Conservation (phyloP, 345 rosid genomes). For the Trapa incisa region DNA sequence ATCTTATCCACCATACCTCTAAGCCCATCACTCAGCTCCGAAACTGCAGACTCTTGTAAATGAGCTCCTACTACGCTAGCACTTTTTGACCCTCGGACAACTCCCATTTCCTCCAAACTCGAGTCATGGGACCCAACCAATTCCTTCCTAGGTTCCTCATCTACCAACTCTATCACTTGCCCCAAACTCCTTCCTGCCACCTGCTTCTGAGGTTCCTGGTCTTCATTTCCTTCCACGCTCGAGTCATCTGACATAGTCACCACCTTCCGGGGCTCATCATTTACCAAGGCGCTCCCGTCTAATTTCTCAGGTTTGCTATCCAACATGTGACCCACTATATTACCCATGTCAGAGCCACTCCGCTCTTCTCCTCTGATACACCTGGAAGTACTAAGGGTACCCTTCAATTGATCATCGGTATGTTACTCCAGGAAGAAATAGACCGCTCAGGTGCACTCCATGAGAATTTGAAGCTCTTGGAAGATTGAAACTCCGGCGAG, state of each 20-base stretch:
- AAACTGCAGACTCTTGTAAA: slow-evolving; percentile 20
- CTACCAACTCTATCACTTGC: slow-evolving; percentile 28
- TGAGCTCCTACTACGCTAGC: slow-evolving; percentile 18
- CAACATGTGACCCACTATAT: slow-evolving; percentile 5
- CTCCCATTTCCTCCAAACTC: slow-evolving; percentile 33
- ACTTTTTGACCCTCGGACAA: slow-evolving; percentile 16
- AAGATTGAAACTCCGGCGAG: slow-evolving; percentile 29
- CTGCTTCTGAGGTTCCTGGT: too few relatives aligned
- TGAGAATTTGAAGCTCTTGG: slow-evolving; percentile 43
- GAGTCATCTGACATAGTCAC: slow-evolving; percentile 42
- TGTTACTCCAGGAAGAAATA: slow-evolving; percentile 24
- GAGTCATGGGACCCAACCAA: slow-evolving; percentile 41
- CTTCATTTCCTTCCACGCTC: slow-evolving; percentile 32
- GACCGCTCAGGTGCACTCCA: slow-evolving; percentile 17
- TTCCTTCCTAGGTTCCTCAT: slow-evolving; percentile 26
- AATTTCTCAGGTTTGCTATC: slow-evolving; percentile 16
- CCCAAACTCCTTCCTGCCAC: too few relatives aligned
- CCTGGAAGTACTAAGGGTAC: slow-evolving; percentile 7
- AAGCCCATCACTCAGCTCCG: slow-evolving; percentile 26
- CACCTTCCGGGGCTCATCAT: slow-evolving; percentile 27
- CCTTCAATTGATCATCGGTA: slow-evolving; percentile 25
- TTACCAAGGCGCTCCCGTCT: slow-evolving; percentile 8
- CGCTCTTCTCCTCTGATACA: slow-evolving; percentile 11
- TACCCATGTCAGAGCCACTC: slow-evolving; percentile 24
- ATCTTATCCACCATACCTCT: slow-evolving; percentile 28